Conservation (phyloP, 805 yeast genomes). For the Candida adriatica region DNA sequence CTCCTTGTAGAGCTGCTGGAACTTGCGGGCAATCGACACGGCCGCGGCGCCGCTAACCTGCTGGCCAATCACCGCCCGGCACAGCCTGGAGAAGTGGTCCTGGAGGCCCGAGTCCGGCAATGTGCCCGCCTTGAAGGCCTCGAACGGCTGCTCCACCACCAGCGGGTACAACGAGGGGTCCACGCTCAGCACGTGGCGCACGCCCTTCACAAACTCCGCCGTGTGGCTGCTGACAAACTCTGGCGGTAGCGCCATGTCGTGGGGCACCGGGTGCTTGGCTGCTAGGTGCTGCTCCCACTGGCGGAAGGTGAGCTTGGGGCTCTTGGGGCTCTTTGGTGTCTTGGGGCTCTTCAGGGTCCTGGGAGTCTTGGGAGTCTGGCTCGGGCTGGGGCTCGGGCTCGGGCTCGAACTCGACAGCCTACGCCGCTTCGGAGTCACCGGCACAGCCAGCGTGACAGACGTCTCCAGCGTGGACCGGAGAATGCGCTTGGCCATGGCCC, state of each 20-base stretch:
- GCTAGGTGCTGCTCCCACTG: conserved; percentile 10
- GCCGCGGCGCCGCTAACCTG: conserved; percentile 84
- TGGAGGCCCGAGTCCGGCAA: conserved; percentile 14
- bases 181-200: conserved; percentile 25
- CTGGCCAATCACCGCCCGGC: conserved; percentile 54
- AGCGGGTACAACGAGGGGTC: conserved; percentile 32
- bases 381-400: no score
- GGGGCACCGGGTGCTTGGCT: conserved; percentile 10
- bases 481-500: neutral
- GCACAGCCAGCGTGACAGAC: conserved; percentile 1
- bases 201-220: conserved; percentile 29
- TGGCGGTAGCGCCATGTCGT: conserved; percentile 16
- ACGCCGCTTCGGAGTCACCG: conserved; percentile 7
- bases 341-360: no score
- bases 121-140: conserved; percentile 19
- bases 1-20: conserved; percentile 31
- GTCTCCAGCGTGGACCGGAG: no score
- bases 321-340: conserved; percentile 5
- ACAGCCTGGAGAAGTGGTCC: conserved; percentile 35
- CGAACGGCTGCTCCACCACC: conserved; percentile 23
- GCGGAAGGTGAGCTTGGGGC: conserved; percentile 8
- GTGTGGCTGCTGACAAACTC: conserved; percentile 24
- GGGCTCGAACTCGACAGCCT: neutral
- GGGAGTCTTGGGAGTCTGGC: no score
- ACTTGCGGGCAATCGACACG: conserved; percentile 45